phyloP scores from a whole-genome alignment of 1,284 basidiomycete genomes.

The Malassezia vespertilionis region DNA sequence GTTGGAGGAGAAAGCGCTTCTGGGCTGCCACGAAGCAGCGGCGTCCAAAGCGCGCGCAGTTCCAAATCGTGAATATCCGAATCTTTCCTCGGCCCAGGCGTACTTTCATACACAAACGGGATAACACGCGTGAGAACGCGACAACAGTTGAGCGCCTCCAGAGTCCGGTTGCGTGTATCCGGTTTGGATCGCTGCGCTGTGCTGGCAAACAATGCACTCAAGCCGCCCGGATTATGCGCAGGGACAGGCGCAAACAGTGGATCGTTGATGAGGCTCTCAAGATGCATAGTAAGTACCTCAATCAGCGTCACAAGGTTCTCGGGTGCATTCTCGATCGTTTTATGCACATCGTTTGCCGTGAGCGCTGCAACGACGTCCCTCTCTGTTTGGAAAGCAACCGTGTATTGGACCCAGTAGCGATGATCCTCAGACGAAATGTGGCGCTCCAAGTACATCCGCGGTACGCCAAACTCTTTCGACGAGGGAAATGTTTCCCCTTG shows the following conservation, averaged over 20 bases:
- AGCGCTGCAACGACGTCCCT: slow-evolving; percentile 32
- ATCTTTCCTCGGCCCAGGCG: background rate
- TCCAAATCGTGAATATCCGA: slow-evolving; percentile 18
- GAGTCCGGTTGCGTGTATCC: slow-evolving; percentile 23
- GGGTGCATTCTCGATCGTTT: slow-evolving; percentile 23
- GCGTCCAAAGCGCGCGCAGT: slow-evolving; percentile 18
- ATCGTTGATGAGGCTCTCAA: slow-evolving; percentile 36
- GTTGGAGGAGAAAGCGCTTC: too few species aligned
- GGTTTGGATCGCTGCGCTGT: too few species aligned
- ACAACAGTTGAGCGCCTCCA: slow-evolving; percentile 39
- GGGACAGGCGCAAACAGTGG: slow-evolving; percentile 29
- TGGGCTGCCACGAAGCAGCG: background rate
- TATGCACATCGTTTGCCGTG: slow-evolving; percentile 26
- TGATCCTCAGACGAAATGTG: slow-evolving; percentile 32
- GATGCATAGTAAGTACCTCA: slow-evolving; percentile 33
- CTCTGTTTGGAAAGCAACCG: slow-evolving; percentile 26
- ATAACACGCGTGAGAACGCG: slow-evolving; percentile 35
- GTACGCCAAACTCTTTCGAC: slow-evolving; percentile 21
- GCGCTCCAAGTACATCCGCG: slow-evolving; percentile 31
- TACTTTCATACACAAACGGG: slow-evolving; percentile 23
- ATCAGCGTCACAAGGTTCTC: slow-evolving; percentile 40
- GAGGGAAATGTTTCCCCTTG: too few species aligned
- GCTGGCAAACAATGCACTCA: slow-evolving; percentile 15
- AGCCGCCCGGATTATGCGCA: slow-evolving; percentile 1
- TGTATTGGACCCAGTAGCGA: slow-evolving; percentile 31